Conservation (phyloP, 768 basidiomycete species). For the Lactifluus pinguis region DNA sequence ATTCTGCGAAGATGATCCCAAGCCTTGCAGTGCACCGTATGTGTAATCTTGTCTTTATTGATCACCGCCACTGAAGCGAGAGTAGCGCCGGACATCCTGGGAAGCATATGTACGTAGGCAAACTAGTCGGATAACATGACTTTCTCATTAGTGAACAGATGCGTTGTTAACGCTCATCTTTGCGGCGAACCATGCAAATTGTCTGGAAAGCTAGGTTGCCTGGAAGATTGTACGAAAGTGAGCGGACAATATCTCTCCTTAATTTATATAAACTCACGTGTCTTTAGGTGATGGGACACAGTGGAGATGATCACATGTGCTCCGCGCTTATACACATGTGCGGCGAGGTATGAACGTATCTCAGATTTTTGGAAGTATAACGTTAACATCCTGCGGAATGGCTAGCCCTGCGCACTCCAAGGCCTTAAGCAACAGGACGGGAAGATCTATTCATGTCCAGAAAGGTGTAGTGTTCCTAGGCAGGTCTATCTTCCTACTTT, state of each 20-base stretch:
- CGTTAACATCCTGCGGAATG: too few relatives aligned
- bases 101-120: conserved; percentile 39
- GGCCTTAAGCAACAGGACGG: too few relatives aligned
- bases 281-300: conserved; percentile 38
- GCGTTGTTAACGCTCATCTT: conserved; percentile 39
- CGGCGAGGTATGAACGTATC: conserved; percentile 10
- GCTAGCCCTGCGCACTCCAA: too few relatives aligned
- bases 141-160: conserved; percentile 29
- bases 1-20: conserved; percentile 30
- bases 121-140: too few relatives aligned
- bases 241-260: neutral
- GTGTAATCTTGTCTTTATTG: conserved; percentile 21
- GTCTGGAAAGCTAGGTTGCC: conserved; percentile 40
- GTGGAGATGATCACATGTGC: conserved; percentile 43
- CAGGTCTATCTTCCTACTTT: too few relatives aligned
- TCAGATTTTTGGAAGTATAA: too few relatives aligned
- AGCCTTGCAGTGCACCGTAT: conserved; percentile 24
- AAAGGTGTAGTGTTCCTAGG: too few relatives aligned
- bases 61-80: neutral
- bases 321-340: conserved; percentile 18
- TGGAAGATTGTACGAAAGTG: conserved; percentile 46
- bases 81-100: conserved; percentile 11
- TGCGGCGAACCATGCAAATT: conserved; percentile 21
- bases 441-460: too few relatives aligned
- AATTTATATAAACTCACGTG: neutral